Base-by-base conservation (phyloP, 2,329 filamentous ascomycete genomes). In the Teratosphaeriaceae sp. region DNA sequence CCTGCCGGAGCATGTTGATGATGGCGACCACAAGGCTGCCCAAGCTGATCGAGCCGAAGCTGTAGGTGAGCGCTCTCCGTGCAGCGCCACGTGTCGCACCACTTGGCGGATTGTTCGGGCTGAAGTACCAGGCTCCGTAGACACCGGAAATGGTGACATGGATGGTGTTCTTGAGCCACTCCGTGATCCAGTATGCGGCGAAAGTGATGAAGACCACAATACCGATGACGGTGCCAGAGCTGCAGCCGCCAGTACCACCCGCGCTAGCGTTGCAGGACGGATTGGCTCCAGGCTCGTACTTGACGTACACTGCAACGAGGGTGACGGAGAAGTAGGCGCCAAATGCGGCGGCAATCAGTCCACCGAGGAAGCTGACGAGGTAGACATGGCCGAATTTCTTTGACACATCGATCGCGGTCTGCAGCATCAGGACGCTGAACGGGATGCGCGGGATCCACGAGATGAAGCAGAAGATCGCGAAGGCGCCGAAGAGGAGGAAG, bases 41-140 rank as follows among this genome's bases (percentile, higher is more conserved):
- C 11, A 96, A 72, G 50, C 82, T 84, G 64, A 97, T 92, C 51
- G 85, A 92, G 13, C 90, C 90, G 47, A 96, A 96, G 54, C 85
- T 92, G 69, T 92, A 92, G 1, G 90, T 96, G 48, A 92, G 72
- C 1, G 88, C 79, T 12, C 90, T 80, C 54, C 78, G 82, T 51
- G 92, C 76, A 0, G 90, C 85, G n/a, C 87, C 85, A 11, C 88
- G 79, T 0, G 90, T 96, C 1, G 87, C 82, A 9, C 81, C 81
- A 49, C 77, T 81, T 22, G 89, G 88, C 57, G 87, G 84, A 43
- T 78, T 75, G 21, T 75, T 68, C 6, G 72, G 67, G 52, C 78
- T 84, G 62, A 94, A 96, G 69, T 94, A 97, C 90, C 90, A 97
- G 0, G 84, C 84, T 1, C 88, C 89, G 56, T 94, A 96, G 0